Evolutionary conservation across 495 filamentous ascomycete genomes (phyloP), one percentile per base, ranked within the genome.

Genomic region (Monascus purpureus): DNA sequence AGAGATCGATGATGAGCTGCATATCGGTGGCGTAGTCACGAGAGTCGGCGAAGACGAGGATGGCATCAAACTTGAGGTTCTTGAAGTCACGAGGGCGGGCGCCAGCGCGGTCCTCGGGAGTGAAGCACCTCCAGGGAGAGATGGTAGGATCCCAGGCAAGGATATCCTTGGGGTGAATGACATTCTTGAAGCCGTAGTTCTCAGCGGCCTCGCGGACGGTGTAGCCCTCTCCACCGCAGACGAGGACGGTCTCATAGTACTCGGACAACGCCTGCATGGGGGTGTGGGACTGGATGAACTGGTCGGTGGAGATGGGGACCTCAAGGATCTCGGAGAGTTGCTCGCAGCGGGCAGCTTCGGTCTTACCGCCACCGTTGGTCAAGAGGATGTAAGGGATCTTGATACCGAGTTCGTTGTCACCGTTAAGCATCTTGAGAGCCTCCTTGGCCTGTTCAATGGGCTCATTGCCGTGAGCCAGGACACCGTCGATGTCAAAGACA

Each of bases 261-360:
- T 72, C 67, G 9, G 82, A 73, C 71, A 92, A 75, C 41, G 88
- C 83, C 42, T 79, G 73, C 80, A 95, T 93, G 24, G 86, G 87
- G 27, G 87, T 93, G 59, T 95, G 87, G 8, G 82, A 84, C 52
- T 86, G 88, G 54, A 93, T 86, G 65, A 93, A 92, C 49, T 92
- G 86, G 37, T 80, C 79, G 2, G 79, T 80, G 1, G 83, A 81
- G 39, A 93, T 77, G 36, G 59, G 57, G 19, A 75, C 59, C 36
- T 83, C 73, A 19, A 95, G 70, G 43, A 82, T 73, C 40, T 77
- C 57, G 39, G 73, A 75, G 11, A 93, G 70, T 43, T 93, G 79
- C 32, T 73, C 49, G 50, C 86, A 92, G 17, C 86, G 72, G 39
- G 87, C 85, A 28, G 72, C 62, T 59, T 94, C 85, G 19, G 77